Evolutionary conservation across 2,329 filamentous ascomycete species (phyloP), one percentile per base, ranked within the genome.

Genomic region (Phaeosphaeria sp.): DNA sequence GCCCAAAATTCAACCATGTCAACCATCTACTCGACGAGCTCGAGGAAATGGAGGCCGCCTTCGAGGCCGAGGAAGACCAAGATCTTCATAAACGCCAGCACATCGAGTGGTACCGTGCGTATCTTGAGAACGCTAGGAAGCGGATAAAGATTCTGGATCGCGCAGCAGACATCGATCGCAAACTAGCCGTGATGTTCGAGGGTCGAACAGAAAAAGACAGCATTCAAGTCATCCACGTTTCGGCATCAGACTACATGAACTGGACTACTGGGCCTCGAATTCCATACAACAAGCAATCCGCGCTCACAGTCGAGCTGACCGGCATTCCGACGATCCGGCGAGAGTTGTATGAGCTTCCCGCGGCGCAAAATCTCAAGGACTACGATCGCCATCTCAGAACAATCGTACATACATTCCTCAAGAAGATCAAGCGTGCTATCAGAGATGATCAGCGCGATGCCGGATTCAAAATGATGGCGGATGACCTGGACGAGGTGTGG

Each of bases 211-310:
- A 44, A 1, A 18, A 54, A 2, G 60, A 54, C 7, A 11, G 43
- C 1, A 50, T 52, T 1, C 48, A 65, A 6, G 49, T 59, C 0
- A 57, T 63, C 17, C 64, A 71, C 27, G 47, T 59, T 0, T 69
- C 67, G 1, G 54, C 67, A 1, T 42, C 62, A 0, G 62, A 68
- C 0, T 69, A 71, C 18, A 65, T 67, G 64, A 42, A 54, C 0
- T 69, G 60, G 63, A 66, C 68, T 13, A 59, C 57, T 43, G 39
- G 22, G 3, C 25, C 41, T 0, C 65, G 65, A n/a, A 58, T 66
- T 10, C 15, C 22, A 1, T 68, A 60, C 46, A 46, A 25, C 0
- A 44, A 57, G 11, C 62, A 63, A 27, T 63, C 66, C 2, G 48
- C 60, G 1, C 23, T 69, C 2, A 47, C 52, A 0, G 55, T 64